Conservation (phyloP, 2,329 filamentous ascomycete species). For the Ascochyta lentis region DNA sequence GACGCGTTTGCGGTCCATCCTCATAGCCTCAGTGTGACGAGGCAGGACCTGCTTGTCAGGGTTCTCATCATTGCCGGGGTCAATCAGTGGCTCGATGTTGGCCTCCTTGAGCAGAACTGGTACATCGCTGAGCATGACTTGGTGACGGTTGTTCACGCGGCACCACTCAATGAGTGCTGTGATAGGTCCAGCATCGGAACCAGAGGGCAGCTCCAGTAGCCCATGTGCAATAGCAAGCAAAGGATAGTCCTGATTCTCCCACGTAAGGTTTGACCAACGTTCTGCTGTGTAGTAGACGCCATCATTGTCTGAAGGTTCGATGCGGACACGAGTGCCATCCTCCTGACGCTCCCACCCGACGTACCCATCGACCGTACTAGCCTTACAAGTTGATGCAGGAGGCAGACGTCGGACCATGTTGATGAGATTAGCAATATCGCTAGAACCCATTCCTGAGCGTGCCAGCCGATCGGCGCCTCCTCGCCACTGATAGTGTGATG, state of each 20-base stretch:
- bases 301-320: neutral
- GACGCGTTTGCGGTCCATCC: slow-evolving; percentile 13
- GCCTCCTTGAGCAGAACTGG: slow-evolving; percentile 12
- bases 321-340: neutral
- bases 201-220: slow-evolving; percentile 17
- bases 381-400: neutral
- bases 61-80: slow-evolving; percentile 4
- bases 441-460: neutral
- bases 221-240: slow-evolving; percentile 26
- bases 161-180: slow-evolving; percentile 24
- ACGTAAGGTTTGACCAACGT: slow-evolving; percentile 15
- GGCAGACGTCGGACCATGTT: slow-evolving; percentile 20
- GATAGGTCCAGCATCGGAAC: slow-evolving; percentile 25
- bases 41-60: slow-evolving; percentile 20
- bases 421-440: slow-evolving; percentile 15
- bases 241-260: slow-evolving; percentile 25
- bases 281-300: slow-evolving; percentile 18
- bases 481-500: slow-evolving; percentile 25
- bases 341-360: neutral
- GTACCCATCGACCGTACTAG: neutral
- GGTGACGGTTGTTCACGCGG: slow-evolving; percentile 1
- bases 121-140: slow-evolving; percentile 18
- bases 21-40: slow-evolving; percentile 13
- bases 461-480: slow-evolving; percentile 15
- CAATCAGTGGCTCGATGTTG: slow-evolving; percentile 15